These are phyloP conservation scores for Rosa persica DNA, from an alignment of 306 rosid species.

Conservation along the genomic window DNA sequence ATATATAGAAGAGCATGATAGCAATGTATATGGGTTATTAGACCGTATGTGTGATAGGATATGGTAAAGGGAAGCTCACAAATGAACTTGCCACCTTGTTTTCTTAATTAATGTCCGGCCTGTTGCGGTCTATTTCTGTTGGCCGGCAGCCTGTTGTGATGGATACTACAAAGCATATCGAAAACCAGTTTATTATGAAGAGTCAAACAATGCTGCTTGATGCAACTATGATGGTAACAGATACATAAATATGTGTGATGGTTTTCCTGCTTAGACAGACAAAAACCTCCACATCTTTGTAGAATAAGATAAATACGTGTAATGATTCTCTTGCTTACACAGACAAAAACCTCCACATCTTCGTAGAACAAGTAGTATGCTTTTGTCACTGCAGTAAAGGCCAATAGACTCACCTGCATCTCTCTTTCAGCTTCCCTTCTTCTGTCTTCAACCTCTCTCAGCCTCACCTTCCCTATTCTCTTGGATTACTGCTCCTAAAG, in stretches of 20 bases:
- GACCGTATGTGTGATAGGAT: neutral
- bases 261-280: neutral
- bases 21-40: neutral
- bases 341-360: neutral
- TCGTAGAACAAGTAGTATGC: neutral
- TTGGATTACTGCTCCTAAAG: neutral
- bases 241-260: neutral
- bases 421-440: neutral
- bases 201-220: neutral
- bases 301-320: neutral
- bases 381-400: neutral
- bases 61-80: neutral
- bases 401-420: neutral
- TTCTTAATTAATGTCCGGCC: neutral
- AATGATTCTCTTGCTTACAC: neutral
- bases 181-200: neutral
- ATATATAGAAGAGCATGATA: neutral
- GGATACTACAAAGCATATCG: neutral
- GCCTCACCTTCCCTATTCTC: no score
- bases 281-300: neutral
- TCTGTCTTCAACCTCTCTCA: no score
- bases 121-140: neutral
- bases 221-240: slow-evolving; percentile 9
- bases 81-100: neutral
- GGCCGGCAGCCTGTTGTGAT: slow-evolving; percentile 7